Conservation (phyloP, 176 grass and related monocot species). For the Bonia amplexicaulis region DNA sequence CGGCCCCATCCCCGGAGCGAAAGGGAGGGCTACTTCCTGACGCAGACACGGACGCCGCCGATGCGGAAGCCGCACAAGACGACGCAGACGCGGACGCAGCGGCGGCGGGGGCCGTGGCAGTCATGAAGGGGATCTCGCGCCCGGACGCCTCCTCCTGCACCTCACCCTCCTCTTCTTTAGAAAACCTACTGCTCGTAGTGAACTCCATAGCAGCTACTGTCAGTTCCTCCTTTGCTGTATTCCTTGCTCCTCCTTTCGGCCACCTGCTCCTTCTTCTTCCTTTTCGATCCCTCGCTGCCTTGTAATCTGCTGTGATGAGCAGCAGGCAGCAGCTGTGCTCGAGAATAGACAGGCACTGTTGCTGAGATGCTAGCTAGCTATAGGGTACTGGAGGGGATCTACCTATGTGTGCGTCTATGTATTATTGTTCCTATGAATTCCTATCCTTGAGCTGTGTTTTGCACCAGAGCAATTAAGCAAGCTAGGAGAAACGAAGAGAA, state of each 20-base stretch:
- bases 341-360: constrained; percentile 30
- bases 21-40: constrained; percentile 31
- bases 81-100: constrained; percentile 30
- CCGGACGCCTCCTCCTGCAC: constrained; percentile 25
- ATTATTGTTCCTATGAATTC: neutral
- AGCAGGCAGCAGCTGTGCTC: constrained; percentile 9
- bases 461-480: neutral
- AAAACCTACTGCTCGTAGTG: constrained; percentile 32
- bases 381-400: constrained; percentile 34
- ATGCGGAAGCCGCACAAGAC: neutral
- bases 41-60: neutral
- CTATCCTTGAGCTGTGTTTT: constrained; percentile 22
- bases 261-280: neutral
- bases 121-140: constrained; percentile 50
- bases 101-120: neutral
- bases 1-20: constrained; percentile 34
- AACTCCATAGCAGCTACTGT: constrained; percentile 34
- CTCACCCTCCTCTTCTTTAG: constrained; percentile 43
- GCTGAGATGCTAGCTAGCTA: constrained; percentile 15
- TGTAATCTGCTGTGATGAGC: constrained; percentile 1
- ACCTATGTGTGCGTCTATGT: constrained; percentile 50
- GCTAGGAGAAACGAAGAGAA: neutral
- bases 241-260: neutral
- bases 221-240: constrained; percentile 11
- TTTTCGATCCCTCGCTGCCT: neutral